Conservation (phyloP, 495 filamentous ascomycete genomes). For the Podospora bellae-mahoneyi region DNA sequence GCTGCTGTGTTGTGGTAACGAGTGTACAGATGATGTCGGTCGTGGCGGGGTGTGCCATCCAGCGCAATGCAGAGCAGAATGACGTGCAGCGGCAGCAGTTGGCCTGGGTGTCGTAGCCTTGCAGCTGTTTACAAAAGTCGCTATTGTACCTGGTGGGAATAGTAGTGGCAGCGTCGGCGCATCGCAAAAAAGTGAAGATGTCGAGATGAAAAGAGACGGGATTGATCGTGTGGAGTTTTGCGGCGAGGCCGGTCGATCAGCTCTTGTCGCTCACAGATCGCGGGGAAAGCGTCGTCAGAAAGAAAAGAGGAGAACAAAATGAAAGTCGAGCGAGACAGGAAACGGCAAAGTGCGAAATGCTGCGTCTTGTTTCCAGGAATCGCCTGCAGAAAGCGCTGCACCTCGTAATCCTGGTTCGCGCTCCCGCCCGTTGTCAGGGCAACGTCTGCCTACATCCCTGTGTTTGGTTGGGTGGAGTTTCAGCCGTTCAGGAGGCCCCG, state of each 20-base stretch:
- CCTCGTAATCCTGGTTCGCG: conserved; percentile 15
- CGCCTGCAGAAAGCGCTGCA: conserved; percentile 11
- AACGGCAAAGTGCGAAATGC: conserved; percentile 9
- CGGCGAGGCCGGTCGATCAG: background rate
- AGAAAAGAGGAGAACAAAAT: conserved; percentile 3
- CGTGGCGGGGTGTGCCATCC: conserved; percentile 30
- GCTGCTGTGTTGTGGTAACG: conserved; percentile 18
- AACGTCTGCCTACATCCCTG: conserved; percentile 12
- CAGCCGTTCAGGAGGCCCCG: conserved; percentile 12
- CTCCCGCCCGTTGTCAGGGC: conserved; percentile 13
- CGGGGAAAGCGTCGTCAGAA: background rate
- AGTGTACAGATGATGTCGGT: conserved; percentile 18
- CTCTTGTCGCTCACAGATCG: background rate
- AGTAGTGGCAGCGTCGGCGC: conserved; percentile 12
- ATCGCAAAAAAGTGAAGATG: conserved; percentile 15
- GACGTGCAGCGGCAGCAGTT: conserved; percentile 30
- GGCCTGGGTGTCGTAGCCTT: conserved; percentile 11
- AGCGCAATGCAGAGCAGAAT: conserved; percentile 37
- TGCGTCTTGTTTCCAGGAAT: conserved; percentile 19
- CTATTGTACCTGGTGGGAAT: background rate
- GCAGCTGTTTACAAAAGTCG: conserved; percentile 21
- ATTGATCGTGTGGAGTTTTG: background rate
- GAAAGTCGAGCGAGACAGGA: conserved; percentile 3
- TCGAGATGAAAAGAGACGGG: background rate
- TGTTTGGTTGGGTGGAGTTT: conserved; percentile 4